Conservation (phyloP, 2,329 filamentous ascomycete genomes). For the Dryadomyces sulphureus region DNA sequence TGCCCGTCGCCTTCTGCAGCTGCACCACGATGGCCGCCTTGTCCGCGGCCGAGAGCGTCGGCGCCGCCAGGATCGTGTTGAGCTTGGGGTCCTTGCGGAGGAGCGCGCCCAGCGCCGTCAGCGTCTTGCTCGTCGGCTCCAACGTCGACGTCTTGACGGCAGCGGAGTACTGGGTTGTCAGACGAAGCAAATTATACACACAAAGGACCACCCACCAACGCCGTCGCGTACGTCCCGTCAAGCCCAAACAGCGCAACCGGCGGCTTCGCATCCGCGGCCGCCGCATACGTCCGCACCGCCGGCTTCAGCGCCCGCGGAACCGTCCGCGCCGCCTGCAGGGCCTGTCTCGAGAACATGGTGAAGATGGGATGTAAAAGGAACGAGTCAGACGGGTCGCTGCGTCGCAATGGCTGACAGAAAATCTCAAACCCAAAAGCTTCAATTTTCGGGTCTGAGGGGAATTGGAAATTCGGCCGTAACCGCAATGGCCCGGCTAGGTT, state of each 20-base stretch:
- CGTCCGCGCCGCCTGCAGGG: slow-evolving; percentile 33
- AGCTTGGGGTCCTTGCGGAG: slow-evolving; percentile 80
- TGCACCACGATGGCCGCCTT: slow-evolving; percentile 78
- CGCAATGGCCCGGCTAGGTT: slow-evolving; percentile 18
- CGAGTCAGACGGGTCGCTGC: slow-evolving; percentile 4
- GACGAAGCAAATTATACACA: not conserved
- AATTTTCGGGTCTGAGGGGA: slow-evolving; percentile 20
- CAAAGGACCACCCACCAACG: slow-evolving; percentile 60
- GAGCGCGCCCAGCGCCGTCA: slow-evolving; percentile 54
- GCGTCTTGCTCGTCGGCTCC: slow-evolving; percentile 70
- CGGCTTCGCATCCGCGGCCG: slow-evolving; percentile 61
- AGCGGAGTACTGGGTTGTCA: slow-evolving; percentile 72
- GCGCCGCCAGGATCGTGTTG: slow-evolving; percentile 56
- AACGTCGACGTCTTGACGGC: slow-evolving; percentile 76
- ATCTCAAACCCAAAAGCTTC: not conserved
- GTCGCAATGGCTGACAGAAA: not conserved
- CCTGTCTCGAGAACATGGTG: slow-evolving; percentile 47
- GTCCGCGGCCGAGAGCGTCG: slow-evolving; percentile 63
- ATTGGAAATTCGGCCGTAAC: slow-evolving; percentile 18
- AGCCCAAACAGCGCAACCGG: slow-evolving; percentile 87
- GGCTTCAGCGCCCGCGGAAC: slow-evolving; percentile 39
- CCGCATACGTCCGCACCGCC: slow-evolving; percentile 69
- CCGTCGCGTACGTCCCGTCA: slow-evolving; percentile 96
- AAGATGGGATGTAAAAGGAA: slow-evolving; percentile 12
- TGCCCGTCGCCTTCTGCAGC: slow-evolving; percentile 68